Evolutionary conservation across 805 yeast species (phyloP).

Genomic region (Wickerhamomyces bovis): DNA sequence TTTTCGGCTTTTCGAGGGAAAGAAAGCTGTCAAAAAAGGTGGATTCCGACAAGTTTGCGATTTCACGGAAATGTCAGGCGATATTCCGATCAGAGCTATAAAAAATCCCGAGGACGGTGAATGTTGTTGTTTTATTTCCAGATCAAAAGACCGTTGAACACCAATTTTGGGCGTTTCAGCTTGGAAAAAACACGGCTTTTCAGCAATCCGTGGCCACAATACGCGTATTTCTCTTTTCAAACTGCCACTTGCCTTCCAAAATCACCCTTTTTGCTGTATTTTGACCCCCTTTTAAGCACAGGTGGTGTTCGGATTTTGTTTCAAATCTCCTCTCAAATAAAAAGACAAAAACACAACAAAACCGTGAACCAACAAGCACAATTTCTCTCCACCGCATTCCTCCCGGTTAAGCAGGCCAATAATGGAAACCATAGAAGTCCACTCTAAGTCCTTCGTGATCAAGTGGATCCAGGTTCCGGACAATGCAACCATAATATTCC

Average conservation of each 20-base stretch:
- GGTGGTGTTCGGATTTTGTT: background rate
- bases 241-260: no score
- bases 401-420: background rate
- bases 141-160: background rate
- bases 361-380: background rate
- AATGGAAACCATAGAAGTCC: conserved; percentile 90
- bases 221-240: background rate
- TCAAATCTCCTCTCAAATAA: background rate
- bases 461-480: conserved; percentile 85
- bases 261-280: no score
- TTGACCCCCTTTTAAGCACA: background rate
- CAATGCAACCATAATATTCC: conserved; percentile 65
- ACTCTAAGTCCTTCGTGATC: conserved; percentile 80
- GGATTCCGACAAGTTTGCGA: background rate
- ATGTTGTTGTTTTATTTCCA: background rate
- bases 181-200: no score
- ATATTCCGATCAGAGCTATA: background rate
- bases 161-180: no score
- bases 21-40: background rate
- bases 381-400: background rate
- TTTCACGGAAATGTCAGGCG: background rate
- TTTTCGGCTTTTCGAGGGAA: background rate
- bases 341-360: background rate
- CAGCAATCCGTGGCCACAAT: no score
- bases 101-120: background rate